Evolutionary conservation across 495 filamentous ascomycete genomes (phyloP).

Genomic region (Letharia columbiana): DNA sequence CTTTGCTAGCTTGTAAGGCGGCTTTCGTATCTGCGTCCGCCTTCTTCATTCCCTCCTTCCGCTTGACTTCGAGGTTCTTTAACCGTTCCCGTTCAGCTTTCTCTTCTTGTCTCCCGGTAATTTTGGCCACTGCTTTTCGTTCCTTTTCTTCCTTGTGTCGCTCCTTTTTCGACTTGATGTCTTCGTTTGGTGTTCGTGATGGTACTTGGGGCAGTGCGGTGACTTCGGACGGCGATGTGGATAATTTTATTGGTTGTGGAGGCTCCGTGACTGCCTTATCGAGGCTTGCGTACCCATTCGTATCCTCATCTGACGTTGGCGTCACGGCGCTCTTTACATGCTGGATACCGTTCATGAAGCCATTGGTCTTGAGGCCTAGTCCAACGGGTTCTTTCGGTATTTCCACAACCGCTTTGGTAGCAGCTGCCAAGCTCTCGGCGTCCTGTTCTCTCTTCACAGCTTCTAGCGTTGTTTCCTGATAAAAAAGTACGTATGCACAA

Average conservation of each 20-base stretch:
- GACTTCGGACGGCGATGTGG: slow-evolving; percentile 12
- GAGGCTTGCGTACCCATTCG: slow-evolving; percentile 13
- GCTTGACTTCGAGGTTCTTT: slow-evolving; percentile 49
- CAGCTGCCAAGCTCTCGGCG: slow-evolving; percentile 49
- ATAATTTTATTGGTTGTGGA: slow-evolving; percentile 4
- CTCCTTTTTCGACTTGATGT: slow-evolving; percentile 40
- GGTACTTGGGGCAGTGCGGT: slow-evolving; percentile 36
- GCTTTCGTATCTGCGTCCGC: slow-evolving; percentile 52
- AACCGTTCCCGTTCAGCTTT: slow-evolving; percentile 56
- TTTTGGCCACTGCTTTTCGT: slow-evolving; percentile 57
- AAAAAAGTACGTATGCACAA: slow-evolving; percentile 95
- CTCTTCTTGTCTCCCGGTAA: slow-evolving; percentile 56
- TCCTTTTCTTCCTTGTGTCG: slow-evolving; percentile 54
- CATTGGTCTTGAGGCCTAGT: slow-evolving; percentile 25
- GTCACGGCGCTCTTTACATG: slow-evolving; percentile 23
- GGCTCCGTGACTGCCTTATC: slow-evolving; percentile 23
- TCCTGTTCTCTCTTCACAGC: slow-evolving; percentile 76
- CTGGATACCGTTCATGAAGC: slow-evolving; percentile 24
- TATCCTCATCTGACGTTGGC: slow-evolving; percentile 17
- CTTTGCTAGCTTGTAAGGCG: slow-evolving; percentile 50
- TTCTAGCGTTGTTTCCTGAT: slow-evolving; percentile 91
- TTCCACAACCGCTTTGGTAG: slow-evolving; percentile 10
- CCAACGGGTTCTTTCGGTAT: slow-evolving; percentile 18
- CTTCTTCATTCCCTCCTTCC: slow-evolving; percentile 42
- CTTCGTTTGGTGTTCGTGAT: slow-evolving; percentile 34